These are phyloP conservation scores for Tilletia walkeri DNA, from an alignment of 1,284 basidiomycete species.

Conservation along the genomic window DNA sequence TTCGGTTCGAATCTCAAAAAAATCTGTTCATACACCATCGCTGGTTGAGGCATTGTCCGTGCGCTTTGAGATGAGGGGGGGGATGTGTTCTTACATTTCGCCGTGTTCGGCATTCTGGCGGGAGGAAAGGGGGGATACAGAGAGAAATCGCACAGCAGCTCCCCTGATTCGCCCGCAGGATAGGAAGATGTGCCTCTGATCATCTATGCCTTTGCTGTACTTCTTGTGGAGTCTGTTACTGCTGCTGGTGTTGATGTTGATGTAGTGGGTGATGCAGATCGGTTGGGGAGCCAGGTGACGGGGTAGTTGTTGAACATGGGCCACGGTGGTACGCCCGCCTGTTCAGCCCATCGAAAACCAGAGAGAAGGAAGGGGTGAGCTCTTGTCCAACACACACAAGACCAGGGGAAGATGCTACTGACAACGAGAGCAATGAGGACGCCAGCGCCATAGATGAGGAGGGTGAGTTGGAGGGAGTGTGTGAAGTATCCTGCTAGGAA, in stretches of 20 bases:
- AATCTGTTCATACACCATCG: too few species aligned
- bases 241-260: neutral
- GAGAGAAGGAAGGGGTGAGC: neutral
- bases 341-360: neutral
- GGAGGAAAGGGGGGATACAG: too few species aligned
- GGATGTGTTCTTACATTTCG: too few species aligned
- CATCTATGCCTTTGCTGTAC: neutral
- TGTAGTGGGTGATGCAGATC: too few species aligned
- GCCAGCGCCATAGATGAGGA: slow-evolving; percentile 22
- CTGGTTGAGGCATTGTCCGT: too few species aligned
- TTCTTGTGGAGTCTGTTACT: neutral
- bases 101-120: too few species aligned
- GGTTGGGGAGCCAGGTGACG: slow-evolving; percentile 31
- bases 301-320: slow-evolving; percentile 31
- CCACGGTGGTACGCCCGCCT: slow-evolving; percentile 33
- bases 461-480: slow-evolving; percentile 30
- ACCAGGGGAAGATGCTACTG: slow-evolving; percentile 17
- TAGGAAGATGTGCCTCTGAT: too few species aligned
- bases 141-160: too few species aligned
- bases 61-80: too few species aligned
- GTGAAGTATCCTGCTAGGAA: slow-evolving; percentile 24
- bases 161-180: too few species aligned
- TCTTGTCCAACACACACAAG: neutral
- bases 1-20: too few species aligned
- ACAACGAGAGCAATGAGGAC: slow-evolving; percentile 26